Percentiles rank a stretch among this genome's conserved stretches.
These are phyloP conservation scores for Luzula sylvatica DNA, from an alignment of 176 grass and related monocot species.

Conservation along the genomic window DNA sequence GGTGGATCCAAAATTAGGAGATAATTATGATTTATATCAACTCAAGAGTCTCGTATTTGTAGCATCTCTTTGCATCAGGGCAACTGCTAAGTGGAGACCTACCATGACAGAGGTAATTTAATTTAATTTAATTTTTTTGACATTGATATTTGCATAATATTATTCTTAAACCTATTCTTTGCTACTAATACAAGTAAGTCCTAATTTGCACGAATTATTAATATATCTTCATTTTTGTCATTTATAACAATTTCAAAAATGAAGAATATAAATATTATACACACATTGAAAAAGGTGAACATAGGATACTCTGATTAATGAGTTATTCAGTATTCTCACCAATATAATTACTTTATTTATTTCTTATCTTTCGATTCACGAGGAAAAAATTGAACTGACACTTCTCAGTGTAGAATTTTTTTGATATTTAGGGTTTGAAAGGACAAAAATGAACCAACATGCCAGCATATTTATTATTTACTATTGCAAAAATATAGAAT, in stretches of 20 bases:
- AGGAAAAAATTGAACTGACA: slow-evolving; percentile 1
- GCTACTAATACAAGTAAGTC: too few relatives aligned
- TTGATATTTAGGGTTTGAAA: background rate
- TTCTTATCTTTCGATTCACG: background rate
- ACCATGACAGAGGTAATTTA: slow-evolving; percentile 79
- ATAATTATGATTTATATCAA: slow-evolving; percentile 61
- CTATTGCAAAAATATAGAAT: too few relatives aligned
- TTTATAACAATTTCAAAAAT: too few relatives aligned
- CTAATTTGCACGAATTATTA: too few relatives aligned
- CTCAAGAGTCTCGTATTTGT: slow-evolving; percentile 69
- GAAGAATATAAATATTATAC: too few relatives aligned
- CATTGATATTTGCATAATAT: background rate
- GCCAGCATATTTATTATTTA: too few relatives aligned
- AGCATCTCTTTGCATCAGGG: slow-evolving; percentile 67
- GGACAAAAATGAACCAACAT: slow-evolving; percentile 1
- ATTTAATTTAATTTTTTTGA: background rate
- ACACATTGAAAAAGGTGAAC: too few relatives aligned
- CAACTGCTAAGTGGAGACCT: slow-evolving; percentile 54
- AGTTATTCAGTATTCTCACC: too few relatives aligned
- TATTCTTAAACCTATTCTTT: too few relatives aligned
- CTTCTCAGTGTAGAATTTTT: background rate
- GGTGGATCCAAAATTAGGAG: slow-evolving; percentile 61
- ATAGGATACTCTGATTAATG: slow-evolving; percentile 11
- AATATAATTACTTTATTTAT: background rate
- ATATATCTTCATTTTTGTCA: too few relatives aligned